Base-by-base conservation (phyloP, 805 yeast species). In the Schwanniomyces sp. region DNA sequence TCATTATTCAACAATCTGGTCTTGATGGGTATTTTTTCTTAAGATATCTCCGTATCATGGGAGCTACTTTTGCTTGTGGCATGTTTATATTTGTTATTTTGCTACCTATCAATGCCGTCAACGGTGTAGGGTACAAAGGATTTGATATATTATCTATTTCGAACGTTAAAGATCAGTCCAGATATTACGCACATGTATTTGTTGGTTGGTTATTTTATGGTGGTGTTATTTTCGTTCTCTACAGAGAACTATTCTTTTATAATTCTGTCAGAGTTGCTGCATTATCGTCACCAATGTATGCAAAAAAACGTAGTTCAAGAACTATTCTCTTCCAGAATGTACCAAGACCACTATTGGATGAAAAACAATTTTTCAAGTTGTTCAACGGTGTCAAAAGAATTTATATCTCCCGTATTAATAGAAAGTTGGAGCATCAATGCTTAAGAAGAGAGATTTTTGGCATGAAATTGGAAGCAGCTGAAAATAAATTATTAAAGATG, bases 21-120 rank as follows among this genome's bases (percentile, higher is more conserved):
- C 63, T 92, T n/a, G 98, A 92, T 63, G 97, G 97, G 5, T 92
- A 88, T 70, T 85, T 94, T 61, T 92, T 91, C 64, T 69, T 91
- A 51, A 76, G 99, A 54, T 94, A 87, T 61, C 65, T 94, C 26
- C 75, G 80, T 43, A 58, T 86, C 32, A 70, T 89, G 52, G 70
- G 80, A 10, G 50, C 71, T 5, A 61, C 82, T 36, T 80, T 84
- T 48, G 46, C 62, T 40, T 51, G 50, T 40, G 74, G 82, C 1
- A 69, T 82, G 39, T 56, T 82, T 26, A 70, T 82, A 6, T 82
- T 80, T 75, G 84, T 86, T 7, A 77, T 92, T 43, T 70, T 92
- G 46, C 74, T 94, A n/a, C 94, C 98, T 0, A 75, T 92, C 41
- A 91, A 91, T 61, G 92, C 90, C 6, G 77, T 86, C 1, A 69